Conservation (phyloP, 306 rosid species). For the Cercis canadensis region DNA sequence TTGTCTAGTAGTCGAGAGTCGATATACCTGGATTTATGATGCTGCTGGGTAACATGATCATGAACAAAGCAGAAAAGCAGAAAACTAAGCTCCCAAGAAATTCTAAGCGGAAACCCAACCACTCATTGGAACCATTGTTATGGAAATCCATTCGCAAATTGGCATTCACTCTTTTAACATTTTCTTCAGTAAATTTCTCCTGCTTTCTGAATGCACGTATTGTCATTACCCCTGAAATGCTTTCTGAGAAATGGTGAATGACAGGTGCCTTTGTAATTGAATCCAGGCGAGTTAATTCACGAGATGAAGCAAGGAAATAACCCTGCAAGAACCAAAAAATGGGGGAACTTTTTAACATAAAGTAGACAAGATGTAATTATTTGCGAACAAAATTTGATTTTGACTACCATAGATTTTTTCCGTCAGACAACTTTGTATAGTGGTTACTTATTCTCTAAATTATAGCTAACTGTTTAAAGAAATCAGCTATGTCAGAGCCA, state of each 20-base stretch:
- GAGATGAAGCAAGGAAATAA: conserved; percentile 83
- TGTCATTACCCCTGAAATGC: conserved; percentile 91
- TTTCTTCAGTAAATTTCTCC: conserved; percentile 58
- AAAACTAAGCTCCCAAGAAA: conserved; percentile 77
- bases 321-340: conserved; percentile 52
- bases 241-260: conserved; percentile 95
- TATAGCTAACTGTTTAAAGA: too few relatives aligned
- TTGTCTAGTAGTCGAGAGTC: background rate
- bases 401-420: too few relatives aligned
- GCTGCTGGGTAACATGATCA: conserved; percentile 87
- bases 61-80: conserved; percentile 80
- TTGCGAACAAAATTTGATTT: conserved; percentile 1
- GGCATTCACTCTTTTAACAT: conserved; percentile 69
- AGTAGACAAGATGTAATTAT: background rate
- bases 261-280: conserved; percentile 94
- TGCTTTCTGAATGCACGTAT: conserved; percentile 76
- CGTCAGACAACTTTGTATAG: too few relatives aligned
- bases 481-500: too few relatives aligned
- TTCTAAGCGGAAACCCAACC: conserved; percentile 96
- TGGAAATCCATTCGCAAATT: conserved; percentile 94
- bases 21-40: conserved; percentile 82
- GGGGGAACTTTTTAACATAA: background rate
- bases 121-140: conserved; percentile 86
- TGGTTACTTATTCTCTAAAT: too few relatives aligned
- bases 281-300: conserved; percentile 89